Conservation (phyloP, 2,329 filamentous ascomycete genomes). For the Macrophomina phaseolina region DNA sequence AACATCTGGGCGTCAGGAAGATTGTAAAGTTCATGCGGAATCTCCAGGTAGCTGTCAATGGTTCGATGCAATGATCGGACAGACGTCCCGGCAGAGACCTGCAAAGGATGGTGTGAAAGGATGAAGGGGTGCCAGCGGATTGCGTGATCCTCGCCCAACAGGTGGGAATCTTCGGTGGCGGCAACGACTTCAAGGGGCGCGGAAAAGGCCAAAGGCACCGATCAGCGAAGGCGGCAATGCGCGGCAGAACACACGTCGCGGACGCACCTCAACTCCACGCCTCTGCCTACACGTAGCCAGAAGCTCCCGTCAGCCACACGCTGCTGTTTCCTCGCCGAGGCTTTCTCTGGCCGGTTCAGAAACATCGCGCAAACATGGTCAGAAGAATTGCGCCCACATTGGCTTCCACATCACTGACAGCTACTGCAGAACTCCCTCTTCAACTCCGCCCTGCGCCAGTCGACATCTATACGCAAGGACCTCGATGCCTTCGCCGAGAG, state of each 20-base stretch:
- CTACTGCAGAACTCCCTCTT: conserved; percentile 75
- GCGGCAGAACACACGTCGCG: conserved; percentile 17
- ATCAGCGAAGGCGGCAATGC: conserved; percentile 10
- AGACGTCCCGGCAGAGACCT: too few species aligned
- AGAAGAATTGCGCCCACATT: background rate
- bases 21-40: background rate
- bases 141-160: background rate
- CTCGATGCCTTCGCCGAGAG: conserved; percentile 71
- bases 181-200: background rate
- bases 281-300: conserved; percentile 22
- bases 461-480: conserved; percentile 77
- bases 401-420: background rate
- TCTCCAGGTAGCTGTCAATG: too few species aligned
- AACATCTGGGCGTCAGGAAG: background rate
- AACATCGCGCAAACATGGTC: conserved; percentile 24
- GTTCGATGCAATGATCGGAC: too few species aligned
- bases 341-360: background rate
- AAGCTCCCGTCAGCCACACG: background rate
- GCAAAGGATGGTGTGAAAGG: too few species aligned
- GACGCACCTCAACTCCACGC: conserved; percentile 17
- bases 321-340: background rate
- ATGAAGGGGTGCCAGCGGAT: background rate
- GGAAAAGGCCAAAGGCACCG: background rate
- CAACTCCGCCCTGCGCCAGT: conserved; percentile 85
- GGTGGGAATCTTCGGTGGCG: background rate